Percentiles rank a stretch among this genome's conserved stretches.
These are phyloP conservation scores for Noccaea bulbosa DNA, from an alignment of 345 rosid genomes.

Conservation along the genomic window DNA sequence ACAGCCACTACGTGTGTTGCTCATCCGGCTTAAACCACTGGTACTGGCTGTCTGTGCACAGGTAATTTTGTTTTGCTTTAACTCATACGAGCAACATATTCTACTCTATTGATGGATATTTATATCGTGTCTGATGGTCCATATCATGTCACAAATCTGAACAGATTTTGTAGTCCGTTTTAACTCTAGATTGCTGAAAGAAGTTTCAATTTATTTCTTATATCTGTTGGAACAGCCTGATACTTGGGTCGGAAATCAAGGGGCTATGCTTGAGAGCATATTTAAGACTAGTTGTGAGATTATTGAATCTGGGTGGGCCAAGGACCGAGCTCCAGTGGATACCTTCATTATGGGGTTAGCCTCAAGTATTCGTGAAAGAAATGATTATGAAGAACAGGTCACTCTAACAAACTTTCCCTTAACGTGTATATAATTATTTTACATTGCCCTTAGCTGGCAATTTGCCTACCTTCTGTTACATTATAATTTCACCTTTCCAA, in stretches of 20 bases:
- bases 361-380: constrained; percentile 86
- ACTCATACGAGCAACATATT: constrained; percentile 25
- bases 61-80: constrained; percentile 51
- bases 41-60: constrained; percentile 88
- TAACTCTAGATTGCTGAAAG: constrained; percentile 9
- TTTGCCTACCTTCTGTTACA: constrained; percentile 7
- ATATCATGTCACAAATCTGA: constrained; percentile 22
- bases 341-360: constrained; percentile 93
- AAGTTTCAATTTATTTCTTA: constrained; percentile 18
- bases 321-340: constrained; percentile 95
- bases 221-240: constrained; percentile 68
- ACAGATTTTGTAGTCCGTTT: neutral
- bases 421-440: constrained; percentile 6
- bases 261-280: constrained; percentile 83
- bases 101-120: constrained; percentile 20
- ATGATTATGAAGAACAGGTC: constrained; percentile 93
- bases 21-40: constrained; percentile 90
- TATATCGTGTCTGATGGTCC: constrained; percentile 6
- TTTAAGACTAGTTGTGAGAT: constrained; percentile 82
- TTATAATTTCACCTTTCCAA: constrained; percentile 26
- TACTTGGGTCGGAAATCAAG: constrained; percentile 74
- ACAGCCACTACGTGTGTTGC: constrained; percentile 91
- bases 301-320: constrained; percentile 92
- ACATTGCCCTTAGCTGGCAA: constrained; percentile 21
- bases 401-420: constrained; percentile 22